Percentiles rank a stretch among this genome's conserved stretches.
Conservation (phyloP, 352 stramenopile species). For the Globisporangium echinulatum region DNA sequence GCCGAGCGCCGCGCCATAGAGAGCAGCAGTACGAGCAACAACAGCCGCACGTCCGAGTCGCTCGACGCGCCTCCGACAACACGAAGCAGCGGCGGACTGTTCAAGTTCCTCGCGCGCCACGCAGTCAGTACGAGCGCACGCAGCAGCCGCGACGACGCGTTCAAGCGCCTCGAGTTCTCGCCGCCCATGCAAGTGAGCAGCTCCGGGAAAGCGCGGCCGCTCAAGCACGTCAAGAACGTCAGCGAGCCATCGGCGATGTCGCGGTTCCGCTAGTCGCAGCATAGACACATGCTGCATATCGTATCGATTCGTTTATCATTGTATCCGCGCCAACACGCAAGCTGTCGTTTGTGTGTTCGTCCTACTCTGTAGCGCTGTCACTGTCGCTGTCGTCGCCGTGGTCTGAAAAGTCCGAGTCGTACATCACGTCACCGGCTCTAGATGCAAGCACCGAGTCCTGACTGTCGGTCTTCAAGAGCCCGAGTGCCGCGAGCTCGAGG, state of each 20-base stretch:
- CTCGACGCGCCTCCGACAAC: background rate
- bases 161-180: constrained; percentile 48
- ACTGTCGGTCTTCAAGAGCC: constrained; percentile 1
- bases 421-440: constrained; percentile 3
- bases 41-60: background rate
- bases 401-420: constrained; percentile 24
- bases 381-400: background rate
- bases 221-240: constrained; percentile 6
- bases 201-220: constrained; percentile 14
- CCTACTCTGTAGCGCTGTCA: background rate
- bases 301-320: no score
- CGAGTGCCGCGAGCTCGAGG: background rate
- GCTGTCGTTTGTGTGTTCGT: no score
- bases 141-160: constrained; percentile 11
- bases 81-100: constrained; percentile 11
- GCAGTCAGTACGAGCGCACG: constrained; percentile 15
- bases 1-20: background rate
- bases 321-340: no score
- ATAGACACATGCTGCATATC: no score
- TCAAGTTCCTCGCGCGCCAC: constrained; percentile 31
- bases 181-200: constrained; percentile 38
- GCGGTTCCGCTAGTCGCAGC: background rate
- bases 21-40: background rate
- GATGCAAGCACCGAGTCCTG: constrained; percentile 1
- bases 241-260: background rate